These are phyloP conservation scores for Polygonum aviculare DNA, from an alignment of 148 eudicot genomes.

Conservation along the genomic window DNA sequence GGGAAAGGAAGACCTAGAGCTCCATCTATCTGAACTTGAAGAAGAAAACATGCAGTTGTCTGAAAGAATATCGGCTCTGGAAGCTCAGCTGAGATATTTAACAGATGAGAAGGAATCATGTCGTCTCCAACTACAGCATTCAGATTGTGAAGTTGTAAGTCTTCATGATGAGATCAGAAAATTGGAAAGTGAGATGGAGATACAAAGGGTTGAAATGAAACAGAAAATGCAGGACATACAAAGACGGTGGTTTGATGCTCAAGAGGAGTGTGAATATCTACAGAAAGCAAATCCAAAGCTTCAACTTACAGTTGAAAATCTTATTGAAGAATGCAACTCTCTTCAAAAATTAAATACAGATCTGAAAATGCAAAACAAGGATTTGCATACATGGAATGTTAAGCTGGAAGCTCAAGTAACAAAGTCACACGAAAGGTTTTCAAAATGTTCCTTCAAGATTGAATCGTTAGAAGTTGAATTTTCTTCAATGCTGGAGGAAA, in stretches of 20 bases:
- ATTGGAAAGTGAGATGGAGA: constrained; percentile 39
- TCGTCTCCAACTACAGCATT: constrained; percentile 40
- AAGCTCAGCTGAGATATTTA: constrained; percentile 43
- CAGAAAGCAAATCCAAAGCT: constrained; percentile 48
- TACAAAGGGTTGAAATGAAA: constrained; percentile 31
- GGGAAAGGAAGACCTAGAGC: constrained; percentile 45
- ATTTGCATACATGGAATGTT: constrained; percentile 31
- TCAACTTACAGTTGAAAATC: constrained; percentile 44
- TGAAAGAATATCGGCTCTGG: constrained; percentile 47
- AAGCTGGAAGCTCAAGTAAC: constrained; percentile 44
- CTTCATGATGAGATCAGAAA: constrained; percentile 51
- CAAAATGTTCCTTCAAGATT: constrained; percentile 35
- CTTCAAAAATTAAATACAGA: constrained; percentile 55
- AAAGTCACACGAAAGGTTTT: constrained; percentile 30
- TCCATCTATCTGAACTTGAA: constrained; percentile 36
- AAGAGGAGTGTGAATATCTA: constrained; percentile 53
- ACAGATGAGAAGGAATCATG: constrained; percentile 46
- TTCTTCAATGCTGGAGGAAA: constrained; percentile 39
- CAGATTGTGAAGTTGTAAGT: constrained; percentile 27
- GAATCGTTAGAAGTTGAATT: constrained; percentile 48
- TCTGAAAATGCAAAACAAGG: constrained; percentile 44
- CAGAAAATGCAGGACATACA: constrained; percentile 41
- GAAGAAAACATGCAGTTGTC: constrained; percentile 50
- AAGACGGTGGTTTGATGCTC: constrained; percentile 41
- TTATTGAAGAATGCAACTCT: constrained; percentile 37